Conservation (phyloP, 2,329 filamentous ascomycete genomes). For the Leptosphaerulina australis region DNA sequence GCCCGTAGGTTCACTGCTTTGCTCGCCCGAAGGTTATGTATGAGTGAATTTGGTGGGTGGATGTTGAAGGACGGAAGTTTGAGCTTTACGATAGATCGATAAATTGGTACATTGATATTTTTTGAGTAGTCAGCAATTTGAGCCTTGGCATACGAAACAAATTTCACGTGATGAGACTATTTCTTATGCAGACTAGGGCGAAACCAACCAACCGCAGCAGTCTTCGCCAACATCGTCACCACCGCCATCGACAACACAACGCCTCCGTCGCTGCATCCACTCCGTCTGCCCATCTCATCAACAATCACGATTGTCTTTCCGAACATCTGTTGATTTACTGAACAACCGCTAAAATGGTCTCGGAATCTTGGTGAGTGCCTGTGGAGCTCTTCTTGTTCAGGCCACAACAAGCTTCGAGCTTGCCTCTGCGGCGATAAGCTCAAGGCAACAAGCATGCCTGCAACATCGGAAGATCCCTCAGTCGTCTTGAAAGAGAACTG, state of each 20-base stretch:
- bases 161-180: conserved; percentile 29
- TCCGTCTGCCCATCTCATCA: conserved; percentile 38
- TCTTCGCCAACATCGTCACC: conserved; percentile 46
- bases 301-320: conserved; percentile 31
- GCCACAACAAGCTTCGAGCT: conserved; percentile 46
- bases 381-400: conserved; percentile 37
- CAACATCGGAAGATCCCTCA: conserved; percentile 15
- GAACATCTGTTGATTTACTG: conserved; percentile 28
- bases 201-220: conserved; percentile 18
- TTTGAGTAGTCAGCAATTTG: conserved; percentile 11
- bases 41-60: conserved; percentile 14
- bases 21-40: conserved; percentile 37
- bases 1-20: conserved; percentile 45
- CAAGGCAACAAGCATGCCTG: conserved; percentile 33
- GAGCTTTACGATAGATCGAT: background rate
- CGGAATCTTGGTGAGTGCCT: conserved; percentile 78
- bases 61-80: conserved; percentile 18
- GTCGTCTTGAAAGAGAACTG: conserved; percentile 7
- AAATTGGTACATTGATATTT: conserved; percentile 2
- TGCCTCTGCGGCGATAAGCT: conserved; percentile 44
- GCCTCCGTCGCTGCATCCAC: conserved; percentile 38
- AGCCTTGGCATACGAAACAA: conserved; percentile 17
- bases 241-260: conserved; percentile 38
- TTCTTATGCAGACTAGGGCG: conserved; percentile 21
- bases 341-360: conserved; percentile 67